These are phyloP conservation scores for Pugionium dolabratum DNA, from an alignment of 345 rosid genomes.

Conservation along the genomic window DNA sequence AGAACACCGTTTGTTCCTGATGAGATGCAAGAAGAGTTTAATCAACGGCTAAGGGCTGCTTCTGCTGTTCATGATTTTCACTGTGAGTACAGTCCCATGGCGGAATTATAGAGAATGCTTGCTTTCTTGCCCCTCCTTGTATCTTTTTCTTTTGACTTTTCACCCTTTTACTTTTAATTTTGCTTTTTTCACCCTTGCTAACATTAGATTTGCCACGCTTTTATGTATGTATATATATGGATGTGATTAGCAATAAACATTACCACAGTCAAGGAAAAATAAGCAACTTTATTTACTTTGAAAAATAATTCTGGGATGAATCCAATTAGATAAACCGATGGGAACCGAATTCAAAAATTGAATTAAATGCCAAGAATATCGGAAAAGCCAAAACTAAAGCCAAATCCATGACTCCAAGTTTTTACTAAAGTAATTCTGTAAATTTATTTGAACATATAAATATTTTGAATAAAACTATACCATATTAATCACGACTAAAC, in stretches of 20 bases:
- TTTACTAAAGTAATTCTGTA: no score
- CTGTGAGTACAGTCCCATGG: slow-evolving; percentile 53
- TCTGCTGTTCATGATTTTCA: slow-evolving; percentile 57
- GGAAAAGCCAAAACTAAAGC: neutral
- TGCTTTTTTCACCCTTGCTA: slow-evolving; percentile 19
- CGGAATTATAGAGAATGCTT: slow-evolving; percentile 37
- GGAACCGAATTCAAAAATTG: neutral
- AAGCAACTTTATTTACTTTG: no score
- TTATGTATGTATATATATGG: slow-evolving; percentile 27
- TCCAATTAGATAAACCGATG: neutral
- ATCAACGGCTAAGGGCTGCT: slow-evolving; percentile 81
- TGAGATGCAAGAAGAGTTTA: slow-evolving; percentile 78
- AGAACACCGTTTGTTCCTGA: slow-evolving; percentile 78
- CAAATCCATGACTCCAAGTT: no score
- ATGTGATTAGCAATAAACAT: slow-evolving; percentile 35
- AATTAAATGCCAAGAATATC: slow-evolving; percentile 4
- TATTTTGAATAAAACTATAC: no score
- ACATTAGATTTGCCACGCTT: slow-evolving; percentile 38
- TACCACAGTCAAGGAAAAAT: neutral
- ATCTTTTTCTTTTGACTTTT: slow-evolving; percentile 17
- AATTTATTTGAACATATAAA: no score
- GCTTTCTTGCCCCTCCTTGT: neutral
- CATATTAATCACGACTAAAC: neutral
- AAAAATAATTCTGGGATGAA: neutral
- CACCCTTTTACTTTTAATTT: slow-evolving; percentile 32